Evolutionary conservation across 2,329 filamentous ascomycete genomes (phyloP), one percentile per base, ranked within the genome.

Genomic region (Exophiala calicioides): DNA sequence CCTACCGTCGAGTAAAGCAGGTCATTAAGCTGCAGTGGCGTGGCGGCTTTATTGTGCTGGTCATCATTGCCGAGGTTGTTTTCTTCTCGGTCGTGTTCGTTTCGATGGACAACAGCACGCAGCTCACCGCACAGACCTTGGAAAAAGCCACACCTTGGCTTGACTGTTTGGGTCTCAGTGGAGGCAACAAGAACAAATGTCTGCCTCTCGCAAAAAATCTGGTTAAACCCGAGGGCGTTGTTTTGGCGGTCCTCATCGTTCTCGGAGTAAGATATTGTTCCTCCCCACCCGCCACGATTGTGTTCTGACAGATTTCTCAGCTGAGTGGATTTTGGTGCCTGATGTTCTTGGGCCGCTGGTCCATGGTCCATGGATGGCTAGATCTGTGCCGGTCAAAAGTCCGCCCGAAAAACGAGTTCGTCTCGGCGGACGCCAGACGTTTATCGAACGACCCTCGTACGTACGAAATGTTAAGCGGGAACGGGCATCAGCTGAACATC

Each of bases 51-150:
- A 88, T 97, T 51, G 90, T 96, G 10, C 74, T 94, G 41, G 85
- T 96, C 64, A 95, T 97, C 58, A 80, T 96, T 47, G 80, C 82
- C 50, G 90, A 97, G 64, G 89, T 97, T 53, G 83, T 96, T 60
- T 95, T 95, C 76, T 96, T 97, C 68, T 85, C 90, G 2, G 76
- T 95, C 34, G 79, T 95, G 44, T 97, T 97, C 64, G 85, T 97
- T 37, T 88, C 88, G 64, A 80, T 95, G 62, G 87, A 95, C 67
- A 85, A 85, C 58, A 79, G 86, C 16, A 78, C 87, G 9, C 70
- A 80, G 6, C 59, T 70, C 41, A 77, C 79, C 3, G 68, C 78
- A 15, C 75, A 78, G 29, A 75, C 81, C 26, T 61, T 84, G 42
- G 51, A 66, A 5, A 76, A 80, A 19, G 80, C 84, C 2, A 52